Evolutionary conservation across 768 basidiomycete species (phyloP).

Genomic region (Megacollybia marginata): DNA sequence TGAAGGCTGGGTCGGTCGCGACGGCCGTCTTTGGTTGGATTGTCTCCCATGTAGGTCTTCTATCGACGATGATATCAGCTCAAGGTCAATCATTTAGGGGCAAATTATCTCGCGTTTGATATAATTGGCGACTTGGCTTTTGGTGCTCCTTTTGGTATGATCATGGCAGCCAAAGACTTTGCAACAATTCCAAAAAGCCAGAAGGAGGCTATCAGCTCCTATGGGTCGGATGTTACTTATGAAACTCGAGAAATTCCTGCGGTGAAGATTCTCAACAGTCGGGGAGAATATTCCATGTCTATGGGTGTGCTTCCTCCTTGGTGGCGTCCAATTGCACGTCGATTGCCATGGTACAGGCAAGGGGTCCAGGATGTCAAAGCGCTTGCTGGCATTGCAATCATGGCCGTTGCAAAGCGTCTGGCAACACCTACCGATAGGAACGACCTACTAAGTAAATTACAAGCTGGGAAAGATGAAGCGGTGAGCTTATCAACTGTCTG

Average conservation of each 20-base stretch:
- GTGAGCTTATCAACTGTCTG: neutral
- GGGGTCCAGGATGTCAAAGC: conserved; percentile 62
- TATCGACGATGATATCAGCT: neutral
- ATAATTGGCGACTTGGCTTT: conserved; percentile 87
- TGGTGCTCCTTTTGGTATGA: conserved; percentile 86
- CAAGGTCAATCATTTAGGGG: conserved; percentile 25
- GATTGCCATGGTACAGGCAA: conserved; percentile 70
- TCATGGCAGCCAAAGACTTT: conserved; percentile 62
- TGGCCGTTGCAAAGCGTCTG: conserved; percentile 74
- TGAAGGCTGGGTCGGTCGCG: conserved; percentile 55
- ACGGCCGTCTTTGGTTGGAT: conserved; percentile 67
- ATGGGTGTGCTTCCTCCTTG: conserved; percentile 71
- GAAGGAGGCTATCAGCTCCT: conserved; percentile 45
- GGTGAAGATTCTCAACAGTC: conserved; percentile 78
- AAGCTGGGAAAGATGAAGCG: conserved; percentile 65
- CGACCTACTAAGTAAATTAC: conserved; percentile 78
- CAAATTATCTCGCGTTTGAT: conserved; percentile 50
- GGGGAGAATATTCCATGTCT: conserved; percentile 81
- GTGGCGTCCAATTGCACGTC: conserved; percentile 58
- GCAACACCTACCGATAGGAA: conserved; percentile 61
- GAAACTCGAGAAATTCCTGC: conserved; percentile 66
- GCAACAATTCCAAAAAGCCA: conserved; percentile 61
- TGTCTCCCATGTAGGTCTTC: conserved; percentile 56
- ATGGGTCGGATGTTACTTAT: conserved; percentile 34
- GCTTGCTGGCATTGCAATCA: conserved; percentile 73